Conservation (phyloP, 2,329 filamentous ascomycete species). For the Sporothrix mexicana region DNA sequence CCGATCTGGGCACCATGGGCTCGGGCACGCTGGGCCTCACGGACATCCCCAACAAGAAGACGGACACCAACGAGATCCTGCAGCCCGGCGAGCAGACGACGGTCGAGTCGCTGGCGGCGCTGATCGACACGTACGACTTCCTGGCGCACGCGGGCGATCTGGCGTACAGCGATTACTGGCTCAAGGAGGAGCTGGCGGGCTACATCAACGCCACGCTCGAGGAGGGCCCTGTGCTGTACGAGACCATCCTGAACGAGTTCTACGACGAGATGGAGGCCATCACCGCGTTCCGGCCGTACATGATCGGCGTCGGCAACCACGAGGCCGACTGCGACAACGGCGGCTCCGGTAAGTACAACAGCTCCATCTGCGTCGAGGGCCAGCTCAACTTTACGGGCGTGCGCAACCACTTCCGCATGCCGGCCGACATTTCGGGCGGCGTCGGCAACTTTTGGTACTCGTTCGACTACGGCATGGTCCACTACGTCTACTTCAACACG, state of each 20-base stretch:
- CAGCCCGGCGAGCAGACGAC: conserved; percentile 35
- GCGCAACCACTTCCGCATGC: conserved; percentile 39
- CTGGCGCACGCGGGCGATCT: conserved; percentile 59
- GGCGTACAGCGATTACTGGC: conserved; percentile 55
- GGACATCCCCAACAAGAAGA: conserved; percentile 28
- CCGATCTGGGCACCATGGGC: conserved; percentile 50
- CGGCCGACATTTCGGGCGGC: conserved; percentile 33
- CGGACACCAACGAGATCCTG: conserved; percentile 30
- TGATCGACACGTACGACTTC: conserved; percentile 34
- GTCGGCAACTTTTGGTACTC: conserved; percentile 38
- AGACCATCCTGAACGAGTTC: conserved; percentile 58
- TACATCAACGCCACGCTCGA: conserved; percentile 36
- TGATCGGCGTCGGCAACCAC: conserved; percentile 55
- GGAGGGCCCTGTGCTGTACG: conserved; percentile 56
- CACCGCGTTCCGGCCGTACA: conserved; percentile 53
- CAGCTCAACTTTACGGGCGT: conserved; percentile 39
- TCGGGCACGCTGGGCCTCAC: conserved; percentile 32
- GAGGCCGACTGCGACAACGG: conserved; percentile 56
- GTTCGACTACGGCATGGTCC: conserved; percentile 38
- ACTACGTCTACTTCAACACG: conserved; percentile 35
- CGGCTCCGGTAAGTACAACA: conserved; percentile 48
- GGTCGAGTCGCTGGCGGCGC: conserved; percentile 30
- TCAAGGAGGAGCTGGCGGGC: conserved; percentile 50
- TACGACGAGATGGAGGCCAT: conserved; percentile 54
- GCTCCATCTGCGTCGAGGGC: conserved; percentile 37